Evolutionary conservation across 2,329 filamentous ascomycete species (phyloP).

Genomic region (Botrytis aclada): DNA sequence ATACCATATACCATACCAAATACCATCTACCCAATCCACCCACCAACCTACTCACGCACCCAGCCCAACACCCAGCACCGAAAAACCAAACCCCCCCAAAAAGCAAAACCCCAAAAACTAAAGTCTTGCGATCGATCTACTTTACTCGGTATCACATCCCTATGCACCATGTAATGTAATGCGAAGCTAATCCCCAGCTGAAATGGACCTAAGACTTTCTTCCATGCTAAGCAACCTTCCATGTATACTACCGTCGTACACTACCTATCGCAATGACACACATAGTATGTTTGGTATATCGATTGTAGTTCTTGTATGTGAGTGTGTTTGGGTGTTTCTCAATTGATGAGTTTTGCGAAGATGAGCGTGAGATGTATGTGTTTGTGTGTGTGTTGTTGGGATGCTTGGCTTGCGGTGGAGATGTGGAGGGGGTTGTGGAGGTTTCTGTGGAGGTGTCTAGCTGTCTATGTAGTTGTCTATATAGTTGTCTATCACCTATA

Average conservation of each 20-base stretch:
- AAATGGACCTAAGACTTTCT: not conserved
- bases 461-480: not conserved
- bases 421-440: not conserved
- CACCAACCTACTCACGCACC: not conserved
- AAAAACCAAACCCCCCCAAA: not conserved
- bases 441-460: not conserved
- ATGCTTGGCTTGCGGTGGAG: not conserved
- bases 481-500: too few relatives aligned
- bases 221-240: not conserved
- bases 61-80: not conserved
- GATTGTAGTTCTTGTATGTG: not conserved
- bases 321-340: not conserved
- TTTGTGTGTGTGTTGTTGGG: not conserved
- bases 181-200: not conserved
- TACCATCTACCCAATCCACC: not conserved
- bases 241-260: not conserved
- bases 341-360: not conserved
- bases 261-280: not conserved
- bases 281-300: not conserved
- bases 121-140: not conserved
- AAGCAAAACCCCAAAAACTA: not conserved
- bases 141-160: not conserved
- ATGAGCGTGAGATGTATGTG: not conserved
- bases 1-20: not conserved
- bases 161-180: too few relatives aligned